Conservation (phyloP, 257 asterid species). For the Solanum dulcamara region DNA sequence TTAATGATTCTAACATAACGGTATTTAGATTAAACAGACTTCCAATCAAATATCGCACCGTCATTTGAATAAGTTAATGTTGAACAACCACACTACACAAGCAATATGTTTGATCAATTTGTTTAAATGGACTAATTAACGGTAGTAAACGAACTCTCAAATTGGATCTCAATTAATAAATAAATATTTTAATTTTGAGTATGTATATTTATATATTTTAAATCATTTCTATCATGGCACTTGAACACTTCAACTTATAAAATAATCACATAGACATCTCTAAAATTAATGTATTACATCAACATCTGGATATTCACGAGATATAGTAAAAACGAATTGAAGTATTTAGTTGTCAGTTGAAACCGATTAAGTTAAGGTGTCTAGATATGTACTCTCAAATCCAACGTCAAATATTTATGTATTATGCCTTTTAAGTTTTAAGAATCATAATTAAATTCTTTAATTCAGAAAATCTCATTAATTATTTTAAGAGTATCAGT, state of each 20-base stretch:
- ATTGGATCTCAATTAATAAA: not conserved
- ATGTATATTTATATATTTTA: accelerated
- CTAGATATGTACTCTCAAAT: too few species aligned
- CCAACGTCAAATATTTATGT: too few species aligned
- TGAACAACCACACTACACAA: too few species aligned
- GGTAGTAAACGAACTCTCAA: not conserved
- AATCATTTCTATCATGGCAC: not conserved
- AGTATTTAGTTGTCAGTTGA: too few species aligned
- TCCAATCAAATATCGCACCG: too few species aligned
- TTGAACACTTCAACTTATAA: not conserved
- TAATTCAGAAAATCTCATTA: not conserved
- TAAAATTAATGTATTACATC: too few species aligned
- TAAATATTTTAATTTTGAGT: too few species aligned
- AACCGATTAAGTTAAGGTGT: too few species aligned
- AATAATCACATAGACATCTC: not conserved
- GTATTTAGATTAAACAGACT: too few species aligned
- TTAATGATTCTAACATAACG: too few species aligned
- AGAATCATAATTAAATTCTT: not conserved
- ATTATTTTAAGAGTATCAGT: not conserved
- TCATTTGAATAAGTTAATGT: too few species aligned
- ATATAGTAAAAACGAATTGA: accelerated
- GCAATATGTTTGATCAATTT: not conserved
- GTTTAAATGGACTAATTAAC: not conserved
- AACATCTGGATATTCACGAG: accelerated
- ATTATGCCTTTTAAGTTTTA: not conserved